Conservation (phyloP, 2,329 filamentous ascomycete species). For the Calonectria leucothoes region DNA sequence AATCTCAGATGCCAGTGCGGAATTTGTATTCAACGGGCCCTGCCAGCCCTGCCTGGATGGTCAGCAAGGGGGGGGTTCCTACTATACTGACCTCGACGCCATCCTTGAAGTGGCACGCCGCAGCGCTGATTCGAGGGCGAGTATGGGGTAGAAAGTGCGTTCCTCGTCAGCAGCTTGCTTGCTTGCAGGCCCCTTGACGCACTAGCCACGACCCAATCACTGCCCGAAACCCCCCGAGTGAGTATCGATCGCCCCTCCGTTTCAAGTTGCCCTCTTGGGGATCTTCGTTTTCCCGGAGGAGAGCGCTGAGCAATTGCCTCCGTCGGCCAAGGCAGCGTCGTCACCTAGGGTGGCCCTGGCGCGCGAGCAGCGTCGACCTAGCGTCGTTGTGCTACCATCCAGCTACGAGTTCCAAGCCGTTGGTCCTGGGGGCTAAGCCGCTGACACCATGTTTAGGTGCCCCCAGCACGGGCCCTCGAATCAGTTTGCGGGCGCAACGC, state of each 20-base stretch:
- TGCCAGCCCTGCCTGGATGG: background rate
- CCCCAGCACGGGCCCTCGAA: slow-evolving; percentile 39
- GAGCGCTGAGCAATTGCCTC: background rate
- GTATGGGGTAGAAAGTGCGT: slow-evolving; percentile 24
- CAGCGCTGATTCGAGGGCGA: slow-evolving; percentile 21
- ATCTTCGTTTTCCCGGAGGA: slow-evolving; percentile 33
- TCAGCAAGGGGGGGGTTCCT: slow-evolving; percentile 6
- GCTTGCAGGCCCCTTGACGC: background rate
- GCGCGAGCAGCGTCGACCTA: background rate
- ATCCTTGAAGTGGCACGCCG: slow-evolving; percentile 9
- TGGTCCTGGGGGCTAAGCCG: slow-evolving; percentile 31
- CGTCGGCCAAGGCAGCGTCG: background rate
- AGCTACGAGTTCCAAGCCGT: slow-evolving; percentile 34
- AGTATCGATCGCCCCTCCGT: slow-evolving; percentile 9
- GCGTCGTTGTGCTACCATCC: slow-evolving; percentile 25
- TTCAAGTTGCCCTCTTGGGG: slow-evolving; percentile 20
- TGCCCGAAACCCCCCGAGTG: slow-evolving; percentile 10
- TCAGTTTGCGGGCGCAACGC: slow-evolving; percentile 43
- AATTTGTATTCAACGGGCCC: background rate
- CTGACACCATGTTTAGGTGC: slow-evolving; percentile 39
- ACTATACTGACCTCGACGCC: background rate
- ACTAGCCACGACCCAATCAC: background rate
- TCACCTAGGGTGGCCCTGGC: slow-evolving; percentile 12
- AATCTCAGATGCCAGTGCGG: background rate
- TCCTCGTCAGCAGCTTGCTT: background rate